Percentiles rank a stretch among this genome's conserved stretches.
Conservation (phyloP, 2,329 filamentous ascomycete species). For the Cladosporium sp. region DNA sequence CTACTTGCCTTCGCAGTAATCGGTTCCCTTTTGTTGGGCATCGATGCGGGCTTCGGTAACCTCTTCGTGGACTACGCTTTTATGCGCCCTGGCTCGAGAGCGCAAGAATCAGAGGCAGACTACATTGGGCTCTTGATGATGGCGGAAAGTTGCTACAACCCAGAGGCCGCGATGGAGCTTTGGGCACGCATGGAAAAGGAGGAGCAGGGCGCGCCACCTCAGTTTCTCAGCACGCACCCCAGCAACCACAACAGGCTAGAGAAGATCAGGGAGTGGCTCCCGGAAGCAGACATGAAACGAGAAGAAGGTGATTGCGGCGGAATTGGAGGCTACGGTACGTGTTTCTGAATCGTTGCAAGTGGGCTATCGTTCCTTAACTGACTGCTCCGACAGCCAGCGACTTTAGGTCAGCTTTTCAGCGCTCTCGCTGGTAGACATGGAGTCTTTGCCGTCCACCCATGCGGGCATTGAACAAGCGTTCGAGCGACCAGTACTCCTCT, state of each 20-base stretch:
- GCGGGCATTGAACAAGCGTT: background rate
- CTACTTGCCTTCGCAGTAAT: constrained; percentile 32
- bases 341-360: too few relatives aligned
- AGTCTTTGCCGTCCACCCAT: background rate
- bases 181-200: constrained; percentile 53
- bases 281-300: constrained; percentile 35
- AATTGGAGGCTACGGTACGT: constrained; percentile 17
- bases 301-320: constrained; percentile 24
- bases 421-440: background rate
- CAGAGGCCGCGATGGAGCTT: constrained; percentile 58
- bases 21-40: constrained; percentile 37
- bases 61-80: constrained; percentile 57
- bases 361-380: too few relatives aligned
- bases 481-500: background rate
- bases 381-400: too few relatives aligned
- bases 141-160: constrained; percentile 72
- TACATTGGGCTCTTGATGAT: constrained; percentile 79
- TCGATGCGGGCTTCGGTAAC: constrained; percentile 31
- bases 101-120: constrained; percentile 69
- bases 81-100: constrained; percentile 59
- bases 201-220: constrained; percentile 55
- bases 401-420: background rate
- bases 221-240: constrained; percentile 72
- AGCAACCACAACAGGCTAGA: constrained; percentile 60
- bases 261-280: constrained; percentile 57